Conservation (phyloP, 2,329 filamentous ascomycete species). For the Microdochium trichocladiopsis region DNA sequence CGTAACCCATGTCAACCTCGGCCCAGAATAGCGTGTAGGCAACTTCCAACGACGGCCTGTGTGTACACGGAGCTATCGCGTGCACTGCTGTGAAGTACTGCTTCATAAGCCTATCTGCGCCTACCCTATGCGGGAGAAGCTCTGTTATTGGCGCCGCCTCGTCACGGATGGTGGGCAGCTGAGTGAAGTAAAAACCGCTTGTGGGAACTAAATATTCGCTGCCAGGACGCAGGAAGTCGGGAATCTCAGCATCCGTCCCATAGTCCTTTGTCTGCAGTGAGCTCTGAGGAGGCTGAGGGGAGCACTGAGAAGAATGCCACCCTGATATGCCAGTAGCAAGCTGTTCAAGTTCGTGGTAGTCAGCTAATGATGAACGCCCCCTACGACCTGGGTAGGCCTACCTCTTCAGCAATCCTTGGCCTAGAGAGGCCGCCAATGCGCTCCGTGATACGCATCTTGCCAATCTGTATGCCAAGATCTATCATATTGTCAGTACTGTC, state of each 20-base stretch:
- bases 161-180: slow-evolving; percentile 36
- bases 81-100: slow-evolving; percentile 66
- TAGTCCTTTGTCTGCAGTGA: slow-evolving; percentile 13
- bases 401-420: slow-evolving; percentile 64
- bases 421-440: slow-evolving; percentile 66
- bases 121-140: slow-evolving; percentile 50
- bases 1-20: slow-evolving; percentile 47
- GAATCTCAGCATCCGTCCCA: slow-evolving; percentile 19
- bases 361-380: no score
- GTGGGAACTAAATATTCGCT: slow-evolving; percentile 61
- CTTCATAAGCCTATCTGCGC: slow-evolving; percentile 54
- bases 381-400: no score
- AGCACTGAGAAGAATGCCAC: slow-evolving; percentile 5
- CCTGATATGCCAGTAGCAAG: slow-evolving; percentile 7
- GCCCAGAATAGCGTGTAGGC: slow-evolving; percentile 62
- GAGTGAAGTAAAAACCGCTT: slow-evolving; percentile 59
- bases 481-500: slow-evolving; percentile 54
- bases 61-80: slow-evolving; percentile 59
- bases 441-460: slow-evolving; percentile 67
- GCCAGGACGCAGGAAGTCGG: slow-evolving; percentile 56
- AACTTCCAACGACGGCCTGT: slow-evolving; percentile 58
- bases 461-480: slow-evolving; percentile 65
- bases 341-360: no score
- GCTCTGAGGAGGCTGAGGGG: neutral
- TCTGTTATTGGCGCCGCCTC: slow-evolving; percentile 33